Conservation (phyloP, 192 early-diverging fungal species). For the Martensiomyces pterosporus region DNA sequence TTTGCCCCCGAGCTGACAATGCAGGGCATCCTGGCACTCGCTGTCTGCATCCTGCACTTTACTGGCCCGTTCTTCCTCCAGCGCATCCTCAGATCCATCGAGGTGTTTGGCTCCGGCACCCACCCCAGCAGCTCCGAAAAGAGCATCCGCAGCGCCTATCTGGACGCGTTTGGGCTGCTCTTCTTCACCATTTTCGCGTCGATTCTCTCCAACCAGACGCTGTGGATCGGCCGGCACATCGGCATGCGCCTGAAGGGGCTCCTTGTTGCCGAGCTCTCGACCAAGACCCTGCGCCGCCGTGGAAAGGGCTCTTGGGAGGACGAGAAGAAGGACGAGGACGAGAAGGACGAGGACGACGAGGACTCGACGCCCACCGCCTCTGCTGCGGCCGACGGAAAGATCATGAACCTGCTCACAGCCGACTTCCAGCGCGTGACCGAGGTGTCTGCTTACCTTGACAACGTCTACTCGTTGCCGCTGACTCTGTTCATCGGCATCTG, state of each 20-base stretch:
- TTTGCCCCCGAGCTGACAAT: slow-evolving; percentile 44
- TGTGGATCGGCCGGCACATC: slow-evolving; percentile 64
- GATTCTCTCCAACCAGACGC: slow-evolving; percentile 47
- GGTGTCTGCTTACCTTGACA: slow-evolving; percentile 54
- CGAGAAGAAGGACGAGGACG: slow-evolving; percentile 18
- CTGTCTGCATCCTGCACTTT: slow-evolving; percentile 31
- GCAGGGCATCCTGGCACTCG: slow-evolving; percentile 39
- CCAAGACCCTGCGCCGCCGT: slow-evolving; percentile 60
- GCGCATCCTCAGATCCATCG: slow-evolving; percentile 55
- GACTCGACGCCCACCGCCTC: slow-evolving; percentile 25
- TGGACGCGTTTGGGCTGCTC: slow-evolving; percentile 60
- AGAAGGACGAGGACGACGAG: slow-evolving; percentile 8
- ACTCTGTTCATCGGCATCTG: slow-evolving; percentile 62
- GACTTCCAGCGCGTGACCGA: slow-evolving; percentile 65
- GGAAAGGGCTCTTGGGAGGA: slow-evolving; percentile 54
- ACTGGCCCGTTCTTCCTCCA: slow-evolving; percentile 58
- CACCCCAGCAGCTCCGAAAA: neutral
- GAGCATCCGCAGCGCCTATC: slow-evolving; percentile 41
- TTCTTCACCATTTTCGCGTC: slow-evolving; percentile 40
- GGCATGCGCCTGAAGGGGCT: slow-evolving; percentile 59
- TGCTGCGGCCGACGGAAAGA: slow-evolving; percentile 56
- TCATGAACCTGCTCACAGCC: slow-evolving; percentile 69
- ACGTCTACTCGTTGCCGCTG: slow-evolving; percentile 59
- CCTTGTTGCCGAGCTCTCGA: slow-evolving; percentile 61
- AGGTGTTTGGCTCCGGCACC: slow-evolving; percentile 24